A percentile compares a stretch with the other conserved stretches of the same genome.
phyloP scores from a whole-genome alignment of 345 rosid genomes.

The Aethionema arabicum region DNA sequence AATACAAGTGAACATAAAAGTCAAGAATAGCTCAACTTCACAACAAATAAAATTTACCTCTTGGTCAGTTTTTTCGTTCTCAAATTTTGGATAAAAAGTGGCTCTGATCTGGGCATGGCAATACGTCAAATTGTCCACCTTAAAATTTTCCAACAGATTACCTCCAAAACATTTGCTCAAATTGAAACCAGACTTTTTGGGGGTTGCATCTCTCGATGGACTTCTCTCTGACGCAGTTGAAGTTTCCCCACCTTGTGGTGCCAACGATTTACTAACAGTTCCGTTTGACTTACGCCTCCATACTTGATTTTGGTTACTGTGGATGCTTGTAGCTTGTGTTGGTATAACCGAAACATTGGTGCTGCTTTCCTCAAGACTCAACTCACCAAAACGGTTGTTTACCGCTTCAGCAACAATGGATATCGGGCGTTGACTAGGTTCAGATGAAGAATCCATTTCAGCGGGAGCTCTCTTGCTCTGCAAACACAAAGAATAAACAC shows the following conservation, averaged over 20 bases:
- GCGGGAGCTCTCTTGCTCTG: slow-evolving; percentile 40
- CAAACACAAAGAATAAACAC: slow-evolving; percentile 22
- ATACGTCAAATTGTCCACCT: slow-evolving; percentile 63
- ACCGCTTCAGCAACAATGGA: slow-evolving; percentile 42
- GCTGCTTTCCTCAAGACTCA: slow-evolving; percentile 48
- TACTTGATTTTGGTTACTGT: slow-evolving; percentile 38
- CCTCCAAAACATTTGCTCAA: slow-evolving; percentile 53
- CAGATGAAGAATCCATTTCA: slow-evolving; percentile 32
- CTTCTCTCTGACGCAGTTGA: slow-evolving; percentile 14
- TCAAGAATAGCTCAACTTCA: too few species aligned
- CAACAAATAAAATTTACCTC: slow-evolving; percentile 49
- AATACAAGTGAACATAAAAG: slow-evolving; percentile 10
- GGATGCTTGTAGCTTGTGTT: slow-evolving; percentile 28
- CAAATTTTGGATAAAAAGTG: slow-evolving; percentile 95
- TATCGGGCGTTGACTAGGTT: slow-evolving; percentile 27
- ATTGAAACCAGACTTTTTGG: slow-evolving; percentile 30
- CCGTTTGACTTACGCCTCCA: slow-evolving; percentile 62
- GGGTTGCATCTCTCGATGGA: slow-evolving; percentile 31
- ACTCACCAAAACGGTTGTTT: slow-evolving; percentile 41
- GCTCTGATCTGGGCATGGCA: slow-evolving; percentile 84
- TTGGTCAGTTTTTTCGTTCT: slow-evolving; percentile 97
- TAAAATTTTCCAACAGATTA: slow-evolving; percentile 54
- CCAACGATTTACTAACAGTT: slow-evolving; percentile 46
- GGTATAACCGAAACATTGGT: slow-evolving; percentile 27
- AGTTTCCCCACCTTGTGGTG: slow-evolving; percentile 33